A percentile compares a stretch with the other conserved stretches of the same genome.
Conservation (phyloP, 768 basidiomycete genomes). For the Naematelia aurantialba region DNA sequence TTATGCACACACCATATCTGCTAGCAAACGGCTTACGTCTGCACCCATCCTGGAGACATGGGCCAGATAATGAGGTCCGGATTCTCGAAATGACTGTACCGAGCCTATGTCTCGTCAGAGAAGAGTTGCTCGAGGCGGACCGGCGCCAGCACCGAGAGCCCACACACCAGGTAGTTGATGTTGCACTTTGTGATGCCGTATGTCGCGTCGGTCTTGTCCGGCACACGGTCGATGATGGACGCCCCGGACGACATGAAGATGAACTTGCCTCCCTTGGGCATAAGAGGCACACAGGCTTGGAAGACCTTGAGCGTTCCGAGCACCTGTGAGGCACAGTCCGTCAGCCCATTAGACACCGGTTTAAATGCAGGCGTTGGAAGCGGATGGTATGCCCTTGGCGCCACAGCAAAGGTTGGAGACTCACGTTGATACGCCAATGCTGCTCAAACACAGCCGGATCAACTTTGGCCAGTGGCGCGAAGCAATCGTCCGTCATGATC, state of each 20-base stretch:
- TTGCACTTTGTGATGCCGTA: conserved; percentile 25
- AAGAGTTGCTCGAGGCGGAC: background rate
- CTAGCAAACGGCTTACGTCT: conserved; percentile 14
- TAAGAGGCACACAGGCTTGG: conserved; percentile 33
- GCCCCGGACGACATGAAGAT: conserved; percentile 41
- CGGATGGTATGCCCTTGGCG: no score
- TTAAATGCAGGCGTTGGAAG: background rate
- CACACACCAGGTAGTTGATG: conserved; percentile 7
- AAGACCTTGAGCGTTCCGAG: conserved; percentile 30
- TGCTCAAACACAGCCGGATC: conserved; percentile 25
- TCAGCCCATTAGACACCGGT: background rate
- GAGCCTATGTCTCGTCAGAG: background rate
- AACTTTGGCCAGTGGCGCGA: conserved; percentile 15
- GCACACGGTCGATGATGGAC: conserved; percentile 30
- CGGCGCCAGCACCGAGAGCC: background rate
- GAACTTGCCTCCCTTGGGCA: conserved; percentile 34
- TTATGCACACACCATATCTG: background rate
- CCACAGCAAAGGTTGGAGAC: no score
- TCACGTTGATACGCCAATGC: conserved; percentile 33
- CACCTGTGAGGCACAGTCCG: conserved; percentile 18
- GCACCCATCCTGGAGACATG: conserved; percentile 34
- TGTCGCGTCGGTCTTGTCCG: conserved; percentile 30
- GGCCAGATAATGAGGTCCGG: conserved; percentile 32
- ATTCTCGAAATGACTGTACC: conserved; percentile 38
- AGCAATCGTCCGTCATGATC: conserved; percentile 13